Evolutionary conservation across 2,329 filamentous ascomycete genomes (phyloP).

Genomic region (Phaeosphaeriaceae sp.): DNA sequence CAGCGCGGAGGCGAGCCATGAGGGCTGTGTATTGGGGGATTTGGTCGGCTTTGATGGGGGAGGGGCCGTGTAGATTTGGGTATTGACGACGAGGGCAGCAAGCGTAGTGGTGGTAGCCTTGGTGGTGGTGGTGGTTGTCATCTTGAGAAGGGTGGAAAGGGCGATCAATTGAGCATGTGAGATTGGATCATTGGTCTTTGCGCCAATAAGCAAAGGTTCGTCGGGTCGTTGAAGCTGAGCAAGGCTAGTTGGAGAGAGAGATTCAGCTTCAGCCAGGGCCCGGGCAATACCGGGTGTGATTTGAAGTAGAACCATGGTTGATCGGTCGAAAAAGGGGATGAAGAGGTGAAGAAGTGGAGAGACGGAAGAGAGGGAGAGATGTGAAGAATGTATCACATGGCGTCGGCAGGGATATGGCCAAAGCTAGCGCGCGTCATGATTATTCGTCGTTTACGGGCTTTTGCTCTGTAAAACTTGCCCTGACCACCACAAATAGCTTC

Average conservation of each 20-base stretch:
- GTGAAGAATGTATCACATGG: too few relatives aligned
- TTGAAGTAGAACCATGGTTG: conserved; percentile 75
- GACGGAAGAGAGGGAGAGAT: too few relatives aligned
- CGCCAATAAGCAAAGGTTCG: conserved; percentile 60
- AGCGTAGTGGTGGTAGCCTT: conserved; percentile 54
- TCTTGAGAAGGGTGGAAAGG: conserved; percentile 62
- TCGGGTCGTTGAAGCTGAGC: conserved; percentile 31
- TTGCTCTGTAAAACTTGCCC: conserved; percentile 33
- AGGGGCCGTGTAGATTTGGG: conserved; percentile 78
- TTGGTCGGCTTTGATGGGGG: conserved; percentile 71
- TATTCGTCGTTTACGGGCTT: conserved; percentile 17
- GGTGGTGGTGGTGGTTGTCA: conserved; percentile 10
- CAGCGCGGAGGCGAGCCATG: conserved; percentile 82
- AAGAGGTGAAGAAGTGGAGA: too few relatives aligned
- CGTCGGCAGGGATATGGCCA: conserved; percentile 4
- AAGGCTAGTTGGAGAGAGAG: conserved; percentile 24
- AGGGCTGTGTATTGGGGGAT: conserved; percentile 83
- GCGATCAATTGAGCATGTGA: conserved; percentile 72
- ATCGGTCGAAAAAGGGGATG: not conserved
- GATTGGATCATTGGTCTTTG: conserved; percentile 69
- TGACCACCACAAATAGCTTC: conserved; percentile 15
- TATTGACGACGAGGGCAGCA: conserved; percentile 73
- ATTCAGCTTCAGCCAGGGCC: conserved; percentile 56
- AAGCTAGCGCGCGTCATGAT: conserved; percentile 39
- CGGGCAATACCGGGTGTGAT: conserved; percentile 73